Evolutionary conservation across 768 basidiomycete species (phyloP).

Genomic region (Scleroderma bovista): DNA sequence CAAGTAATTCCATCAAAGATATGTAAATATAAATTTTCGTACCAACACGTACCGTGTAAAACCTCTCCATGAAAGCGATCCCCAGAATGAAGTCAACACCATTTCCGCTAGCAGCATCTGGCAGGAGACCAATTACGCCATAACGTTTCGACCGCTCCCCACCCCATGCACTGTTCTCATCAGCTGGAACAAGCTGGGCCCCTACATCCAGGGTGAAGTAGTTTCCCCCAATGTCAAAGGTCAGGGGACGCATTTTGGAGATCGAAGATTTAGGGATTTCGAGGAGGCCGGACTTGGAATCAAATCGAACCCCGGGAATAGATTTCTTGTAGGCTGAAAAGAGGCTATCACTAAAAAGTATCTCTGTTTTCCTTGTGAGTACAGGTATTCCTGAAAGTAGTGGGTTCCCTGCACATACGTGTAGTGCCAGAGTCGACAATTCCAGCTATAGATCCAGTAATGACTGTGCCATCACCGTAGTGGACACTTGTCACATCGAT

Average conservation of each 20-base stretch:
- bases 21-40: too few species aligned
- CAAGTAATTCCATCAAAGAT: too few species aligned
- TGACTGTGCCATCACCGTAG: constrained; percentile 9
- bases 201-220: constrained; percentile 12
- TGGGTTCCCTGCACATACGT: constrained; percentile 4
- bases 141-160: constrained; percentile 8
- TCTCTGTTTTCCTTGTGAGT: constrained; percentile 3
- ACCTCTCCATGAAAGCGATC: constrained; percentile 14
- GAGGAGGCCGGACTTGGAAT: constrained; percentile 7
- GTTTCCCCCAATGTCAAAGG: constrained; percentile 8
- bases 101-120: neutral
- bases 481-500: constrained; percentile 18
- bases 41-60: constrained; percentile 8
- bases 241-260: constrained; percentile 10
- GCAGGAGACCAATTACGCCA: constrained; percentile 4
- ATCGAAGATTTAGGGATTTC: constrained; percentile 14
- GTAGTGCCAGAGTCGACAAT: constrained; percentile 26
- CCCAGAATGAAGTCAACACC: constrained; percentile 14
- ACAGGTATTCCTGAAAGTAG: neutral
- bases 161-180: constrained; percentile 13
- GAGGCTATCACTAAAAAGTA: constrained; percentile 19
- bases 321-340: constrained; percentile 10
- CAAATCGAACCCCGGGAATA: constrained; percentile 10
- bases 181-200: constrained; percentile 13
- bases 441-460: constrained; percentile 18